Base-by-base conservation (phyloP, 331 rosid species). In the Rosa hybrid region DNA sequence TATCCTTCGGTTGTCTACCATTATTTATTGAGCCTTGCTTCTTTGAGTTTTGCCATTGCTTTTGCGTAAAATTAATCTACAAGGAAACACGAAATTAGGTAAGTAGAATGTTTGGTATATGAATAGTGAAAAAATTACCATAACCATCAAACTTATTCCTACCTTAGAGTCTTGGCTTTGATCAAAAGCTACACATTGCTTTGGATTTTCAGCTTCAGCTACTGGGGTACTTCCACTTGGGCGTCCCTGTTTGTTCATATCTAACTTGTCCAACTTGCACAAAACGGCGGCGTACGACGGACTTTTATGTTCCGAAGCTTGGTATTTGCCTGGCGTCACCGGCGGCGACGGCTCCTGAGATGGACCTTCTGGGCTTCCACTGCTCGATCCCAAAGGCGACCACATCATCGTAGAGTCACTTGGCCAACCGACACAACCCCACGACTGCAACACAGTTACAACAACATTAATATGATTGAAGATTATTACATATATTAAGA, bases 341-440 rank as follows among this genome's bases (percentile, higher is more conserved):
- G 98, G 94, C 0, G 98, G 92, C 45, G 97, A 89, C 68, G 90
- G 69, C 72, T 94, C 95, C 76, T 45, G 85, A 44, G 90, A 93
- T 20, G 90, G 45, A 3, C 85, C 94, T 76, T 88, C 88, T 21
- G 86, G 57, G 62, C 90, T 91, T 65, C 90, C 89, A 8, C 83
- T 80, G 57, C 76, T 81, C 34, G 88, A 89, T 23, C 87, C 84
- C 77, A 88, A 38, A 13, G 91, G 85, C 67, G 91, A 86, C 90
- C 89, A 82, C 11, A 82, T 67, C 68, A 83, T 68, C 4, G 88
- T 82, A 16, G 77, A 56, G 59, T 70, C 46, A 76, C 74, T 83
- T 70, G 86, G 85, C 82, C 87, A 83, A 79, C 81, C 81, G n/a
- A 74, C 56, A 8, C 71, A 80, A 75, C 90, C 89, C 92, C 89